Percentiles rank a stretch among this genome's conserved stretches.
Conservation (phyloP, 2,329 filamentous ascomycete genomes). For the Lecanosticta acicola region DNA sequence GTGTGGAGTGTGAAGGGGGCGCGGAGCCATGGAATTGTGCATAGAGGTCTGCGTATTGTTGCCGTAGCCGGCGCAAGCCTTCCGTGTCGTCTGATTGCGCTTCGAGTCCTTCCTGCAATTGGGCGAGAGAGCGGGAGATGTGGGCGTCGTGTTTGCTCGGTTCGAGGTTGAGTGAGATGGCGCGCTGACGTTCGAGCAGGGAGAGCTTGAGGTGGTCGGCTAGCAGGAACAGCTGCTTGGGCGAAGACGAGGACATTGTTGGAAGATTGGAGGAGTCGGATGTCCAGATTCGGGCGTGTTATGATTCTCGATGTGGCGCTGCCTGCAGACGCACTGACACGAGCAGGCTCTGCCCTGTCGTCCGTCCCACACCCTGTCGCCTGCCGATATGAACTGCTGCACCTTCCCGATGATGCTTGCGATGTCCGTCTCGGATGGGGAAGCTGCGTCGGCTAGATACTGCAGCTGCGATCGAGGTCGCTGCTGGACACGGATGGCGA, state of each 20-base stretch:
- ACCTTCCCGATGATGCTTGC: neutral
- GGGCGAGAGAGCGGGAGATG: conserved; percentile 81
- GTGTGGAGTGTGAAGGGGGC: conserved; percentile 48
- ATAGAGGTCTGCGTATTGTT: conserved; percentile 70
- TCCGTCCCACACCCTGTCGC: too few species aligned
- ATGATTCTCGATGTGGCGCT: neutral
- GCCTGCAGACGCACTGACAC: neutral
- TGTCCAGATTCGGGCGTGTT: too few species aligned
- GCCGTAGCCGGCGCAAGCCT: conserved; percentile 62
- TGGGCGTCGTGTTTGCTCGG: conserved; percentile 79
- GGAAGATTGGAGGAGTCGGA: neutral
- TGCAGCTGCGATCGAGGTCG: neutral
- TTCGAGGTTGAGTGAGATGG: conserved; percentile 72
- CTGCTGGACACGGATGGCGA: neutral
- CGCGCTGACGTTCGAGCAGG: conserved; percentile 82
- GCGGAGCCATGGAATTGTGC: conserved; percentile 69
- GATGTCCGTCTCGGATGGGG: neutral
- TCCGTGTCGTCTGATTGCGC: conserved; percentile 46
- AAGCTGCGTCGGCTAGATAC: neutral
- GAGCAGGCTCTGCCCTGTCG: neutral
- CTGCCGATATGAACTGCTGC: neutral
- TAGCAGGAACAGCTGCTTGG: conserved; percentile 78
- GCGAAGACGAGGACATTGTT: conserved; percentile 25
- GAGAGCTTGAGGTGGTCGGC: conserved; percentile 97
- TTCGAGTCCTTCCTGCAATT: conserved; percentile 74